Evolutionary conservation across 176 grass and related monocot species (phyloP).

Genomic region (Bolboschoenus planiculmis): DNA sequence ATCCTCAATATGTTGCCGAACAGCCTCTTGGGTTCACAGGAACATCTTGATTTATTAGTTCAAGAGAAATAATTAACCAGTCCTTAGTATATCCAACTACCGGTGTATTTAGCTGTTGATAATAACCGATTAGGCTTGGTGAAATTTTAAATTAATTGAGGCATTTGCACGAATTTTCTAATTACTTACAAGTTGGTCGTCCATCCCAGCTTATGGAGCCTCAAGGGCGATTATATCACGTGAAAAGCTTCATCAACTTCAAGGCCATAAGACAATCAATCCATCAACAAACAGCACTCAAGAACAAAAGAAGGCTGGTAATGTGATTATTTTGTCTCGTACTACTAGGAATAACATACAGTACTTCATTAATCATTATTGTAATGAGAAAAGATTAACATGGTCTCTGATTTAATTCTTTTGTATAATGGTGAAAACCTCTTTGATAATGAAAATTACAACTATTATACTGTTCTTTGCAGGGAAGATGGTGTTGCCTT

Average conservation of each 20-base stretch:
- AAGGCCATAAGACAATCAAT: background rate
- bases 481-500: constrained; percentile 76
- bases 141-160: background rate
- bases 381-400: background rate
- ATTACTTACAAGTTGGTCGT: background rate
- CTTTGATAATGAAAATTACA: background rate
- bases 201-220: constrained; percentile 14
- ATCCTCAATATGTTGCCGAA: too few relatives aligned
- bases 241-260: constrained; percentile 17
- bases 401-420: background rate
- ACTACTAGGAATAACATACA: background rate
- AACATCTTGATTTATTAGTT: background rate
- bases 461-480: background rate
- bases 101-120: background rate
- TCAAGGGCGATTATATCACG: constrained; percentile 11
- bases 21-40: background rate
- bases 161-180: background rate
- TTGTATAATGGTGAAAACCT: background rate
- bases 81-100: background rate
- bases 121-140: background rate
- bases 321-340: background rate
- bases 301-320: constrained; percentile 1
- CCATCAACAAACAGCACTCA: background rate
- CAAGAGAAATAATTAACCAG: background rate
- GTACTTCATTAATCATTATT: background rate